Conservation (phyloP, 768 basidiomycete species). For the Auricularia cornea region DNA sequence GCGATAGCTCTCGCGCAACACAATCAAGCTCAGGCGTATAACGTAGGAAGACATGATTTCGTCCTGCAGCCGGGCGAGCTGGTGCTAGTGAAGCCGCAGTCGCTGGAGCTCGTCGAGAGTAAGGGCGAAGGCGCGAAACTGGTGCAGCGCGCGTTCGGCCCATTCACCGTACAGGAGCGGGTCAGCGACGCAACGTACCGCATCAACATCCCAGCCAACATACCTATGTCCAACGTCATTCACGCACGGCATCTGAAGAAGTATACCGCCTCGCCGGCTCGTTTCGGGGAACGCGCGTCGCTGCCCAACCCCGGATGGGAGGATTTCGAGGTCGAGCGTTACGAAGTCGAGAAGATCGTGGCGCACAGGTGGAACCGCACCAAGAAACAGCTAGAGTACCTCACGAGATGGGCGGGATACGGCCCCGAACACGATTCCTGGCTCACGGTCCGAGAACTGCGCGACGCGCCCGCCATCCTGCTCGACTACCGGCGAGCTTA, state of each 20-base stretch:
- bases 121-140: conserved; percentile 17
- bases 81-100: too few species aligned
- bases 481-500: not conserved
- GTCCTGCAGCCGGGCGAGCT: too few species aligned
- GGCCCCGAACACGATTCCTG: conserved; percentile 18
- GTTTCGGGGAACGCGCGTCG: too few species aligned
- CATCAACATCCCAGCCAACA: too few species aligned
- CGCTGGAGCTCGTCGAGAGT: conserved; percentile 14
- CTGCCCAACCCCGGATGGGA: too few species aligned
- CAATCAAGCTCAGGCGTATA: not conserved
- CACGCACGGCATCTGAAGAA: too few species aligned
- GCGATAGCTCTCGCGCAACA: conserved; percentile 1
- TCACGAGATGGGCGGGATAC: conserved; percentile 16
- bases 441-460: conserved; percentile 14
- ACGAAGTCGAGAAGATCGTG: not conserved
- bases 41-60: too few species aligned
- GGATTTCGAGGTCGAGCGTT: not conserved
- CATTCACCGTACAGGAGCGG: conserved; percentile 16
- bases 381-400: conserved; percentile 9
- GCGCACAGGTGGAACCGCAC: conserved; percentile 1
- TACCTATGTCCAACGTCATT: too few species aligned
- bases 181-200: conserved; percentile 6
- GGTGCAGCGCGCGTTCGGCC: conserved; percentile 14
- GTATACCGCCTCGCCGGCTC: too few species aligned
- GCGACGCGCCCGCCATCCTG: conserved; percentile 14